Evolutionary conservation across 2,329 filamentous ascomycete genomes (phyloP), one percentile per base, ranked within the genome.

Genomic region (Domatiomyces globalis): DNA sequence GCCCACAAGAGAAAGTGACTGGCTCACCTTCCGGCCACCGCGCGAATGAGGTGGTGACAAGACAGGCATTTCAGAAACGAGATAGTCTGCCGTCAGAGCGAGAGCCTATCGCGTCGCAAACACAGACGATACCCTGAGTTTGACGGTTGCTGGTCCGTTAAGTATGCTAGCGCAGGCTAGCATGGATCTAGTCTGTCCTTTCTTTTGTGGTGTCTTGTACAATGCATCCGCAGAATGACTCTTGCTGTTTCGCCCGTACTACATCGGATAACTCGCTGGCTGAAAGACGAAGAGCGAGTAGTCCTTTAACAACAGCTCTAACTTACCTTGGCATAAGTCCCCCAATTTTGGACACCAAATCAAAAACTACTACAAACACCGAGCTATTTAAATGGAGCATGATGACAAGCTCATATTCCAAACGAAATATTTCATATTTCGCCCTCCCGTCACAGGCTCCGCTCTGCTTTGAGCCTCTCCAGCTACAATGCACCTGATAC

Each of bases 1-100:
- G 10, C 70, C 70, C 2, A 72, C 69, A 2, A 69, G 69, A 0
- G 70, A 72, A 53, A 70, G 67, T 12, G 70, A 72, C 58, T 72
- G 70, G 70, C 55, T 72, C 47, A 51, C 53, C 4, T 58, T 58
- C 46, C 56, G 57, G 39, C 54, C 56, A 46, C 56, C 56, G 5
- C 56, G 55, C 18, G 56, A 58, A 36, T 58, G 27, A 47, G 27
- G 7, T 17, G 25, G 15, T 19, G 10, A 45, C 10, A 45, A 1
- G 10, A 45, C 43, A 20, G 10, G 18, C 22, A 10, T 45, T 12
- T 18, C 3, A 25, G 22, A 25, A 25, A 6, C 3, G 22, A 25
- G 22, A 25, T 25, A 25, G 22, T 25, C 2, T 27, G 15, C 43
- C n/a, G 8, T 45, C 43, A 22, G 18, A n/a, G 12, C 20, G 12